These are phyloP conservation scores for Cladosporium oxysporum DNA, from an alignment of 2,329 filamentous ascomycete genomes.

Conservation along the genomic window DNA sequence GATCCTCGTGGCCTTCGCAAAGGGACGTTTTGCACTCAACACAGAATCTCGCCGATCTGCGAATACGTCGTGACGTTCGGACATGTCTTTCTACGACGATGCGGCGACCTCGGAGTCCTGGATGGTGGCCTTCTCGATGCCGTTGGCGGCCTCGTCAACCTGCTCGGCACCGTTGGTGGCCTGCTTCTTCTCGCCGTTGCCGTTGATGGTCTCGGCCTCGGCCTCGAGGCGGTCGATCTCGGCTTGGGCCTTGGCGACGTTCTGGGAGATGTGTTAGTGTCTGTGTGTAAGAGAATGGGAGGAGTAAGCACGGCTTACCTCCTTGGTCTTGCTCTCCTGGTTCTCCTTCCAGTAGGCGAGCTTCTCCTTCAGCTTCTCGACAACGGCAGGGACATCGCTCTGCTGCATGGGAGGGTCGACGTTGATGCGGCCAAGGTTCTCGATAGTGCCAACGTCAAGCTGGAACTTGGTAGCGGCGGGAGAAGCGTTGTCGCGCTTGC, in stretches of 20 bases:
- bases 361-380: conserved; percentile 93
- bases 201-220: conserved; percentile 62
- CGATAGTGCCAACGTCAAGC: conserved; percentile 86
- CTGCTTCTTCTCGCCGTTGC: conserved; percentile 56
- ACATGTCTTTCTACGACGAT: conserved; percentile 16
- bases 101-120: conserved; percentile 50
- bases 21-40: background rate
- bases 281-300: background rate
- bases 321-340: conserved; percentile 85
- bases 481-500: conserved; percentile 61
- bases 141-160: conserved; percentile 59
- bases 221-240: conserved; percentile 82
- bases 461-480: conserved; percentile 67
- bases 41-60: background rate
- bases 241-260: conserved; percentile 94
- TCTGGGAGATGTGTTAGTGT: conserved; percentile 56
- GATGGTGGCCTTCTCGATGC: conserved; percentile 61
- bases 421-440: conserved; percentile 81
- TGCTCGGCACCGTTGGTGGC: conserved; percentile 58
- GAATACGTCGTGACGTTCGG: background rate
- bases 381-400: conserved; percentile 73
- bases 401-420: conserved; percentile 87
- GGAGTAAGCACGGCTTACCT: conserved; percentile 61
- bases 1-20: background rate
- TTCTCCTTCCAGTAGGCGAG: conserved; percentile 87